Percentiles rank a stretch among this genome's conserved stretches.
Evolutionary conservation across 2,329 filamentous ascomycete genomes (phyloP).

Genomic region (Tolypocladium tropicale): DNA sequence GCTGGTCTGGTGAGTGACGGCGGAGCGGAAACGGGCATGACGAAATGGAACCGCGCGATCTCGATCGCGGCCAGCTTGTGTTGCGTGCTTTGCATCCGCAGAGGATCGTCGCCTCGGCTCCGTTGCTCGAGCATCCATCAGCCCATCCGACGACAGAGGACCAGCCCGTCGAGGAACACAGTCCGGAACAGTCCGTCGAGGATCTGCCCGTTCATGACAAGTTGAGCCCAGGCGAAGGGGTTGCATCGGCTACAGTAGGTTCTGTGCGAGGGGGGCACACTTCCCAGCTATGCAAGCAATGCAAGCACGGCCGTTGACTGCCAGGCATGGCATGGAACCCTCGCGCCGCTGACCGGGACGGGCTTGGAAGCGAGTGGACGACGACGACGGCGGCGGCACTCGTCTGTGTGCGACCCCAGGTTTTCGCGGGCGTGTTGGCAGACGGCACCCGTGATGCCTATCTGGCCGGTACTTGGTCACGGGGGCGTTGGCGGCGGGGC

Average conservation of each 20-base stretch:
- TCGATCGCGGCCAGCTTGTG: neutral
- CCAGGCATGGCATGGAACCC: too few relatives aligned
- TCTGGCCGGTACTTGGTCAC: neutral
- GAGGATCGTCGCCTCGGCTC: neutral
- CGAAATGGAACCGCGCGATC: too few relatives aligned
- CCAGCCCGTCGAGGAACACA: too few relatives aligned
- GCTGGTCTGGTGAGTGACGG: neutral
- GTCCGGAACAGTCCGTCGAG: too few relatives aligned
- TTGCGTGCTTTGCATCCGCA: neutral
- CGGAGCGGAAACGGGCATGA: too few relatives aligned
- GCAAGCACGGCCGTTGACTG: neutral
- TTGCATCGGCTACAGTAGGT: neutral
- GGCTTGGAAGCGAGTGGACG: neutral
- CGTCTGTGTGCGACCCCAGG: neutral
- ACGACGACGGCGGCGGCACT: neutral
- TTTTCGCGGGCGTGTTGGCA: neutral
- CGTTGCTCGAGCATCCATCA: too few relatives aligned
- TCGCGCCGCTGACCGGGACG: neutral
- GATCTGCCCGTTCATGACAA: neutral
- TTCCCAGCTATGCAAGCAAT: neutral
- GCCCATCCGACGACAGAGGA: too few relatives aligned
- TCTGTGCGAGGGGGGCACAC: neutral
- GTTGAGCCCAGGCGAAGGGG: neutral
- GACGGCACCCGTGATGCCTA: neutral
- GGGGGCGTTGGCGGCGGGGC: neutral